Percentiles rank a stretch among this genome's conserved stretches.
Evolutionary conservation across 225 moss, liverwort and hornwort species (phyloP).

Genomic region (Physcomitrium patens): DNA sequence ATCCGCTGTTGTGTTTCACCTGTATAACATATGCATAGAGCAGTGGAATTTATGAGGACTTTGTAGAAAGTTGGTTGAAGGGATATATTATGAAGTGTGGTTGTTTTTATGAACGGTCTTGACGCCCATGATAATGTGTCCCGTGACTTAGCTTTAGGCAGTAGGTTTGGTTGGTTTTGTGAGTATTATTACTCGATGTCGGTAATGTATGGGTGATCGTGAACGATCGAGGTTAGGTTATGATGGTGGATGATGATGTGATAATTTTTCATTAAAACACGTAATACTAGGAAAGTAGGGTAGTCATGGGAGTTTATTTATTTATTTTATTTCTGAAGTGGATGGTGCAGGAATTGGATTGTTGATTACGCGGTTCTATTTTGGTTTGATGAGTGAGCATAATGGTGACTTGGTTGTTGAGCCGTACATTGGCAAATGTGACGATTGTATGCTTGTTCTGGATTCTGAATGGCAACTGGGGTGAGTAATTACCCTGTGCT

Average conservation of each 20-base stretch:
- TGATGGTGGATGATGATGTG: too few relatives aligned
- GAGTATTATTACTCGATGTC: constrained; percentile 12
- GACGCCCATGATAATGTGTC: not conserved
- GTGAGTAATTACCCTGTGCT: too few relatives aligned
- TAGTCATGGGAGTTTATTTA: not conserved
- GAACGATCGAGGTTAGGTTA: not conserved
- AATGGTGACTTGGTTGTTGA: too few relatives aligned
- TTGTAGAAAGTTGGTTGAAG: constrained; percentile 15
- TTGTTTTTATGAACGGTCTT: constrained; percentile 3
- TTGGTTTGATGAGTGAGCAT: too few relatives aligned
- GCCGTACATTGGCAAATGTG: too few relatives aligned
- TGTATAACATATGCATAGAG: constrained; percentile 7
- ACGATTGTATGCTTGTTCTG: too few relatives aligned
- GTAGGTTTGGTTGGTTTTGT: not conserved
- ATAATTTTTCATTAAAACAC: too few relatives aligned
- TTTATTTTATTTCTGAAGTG: constrained; percentile 15
- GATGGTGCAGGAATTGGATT: not conserved
- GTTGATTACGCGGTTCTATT: too few relatives aligned
- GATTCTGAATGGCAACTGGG: too few relatives aligned
- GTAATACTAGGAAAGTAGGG: too few relatives aligned
- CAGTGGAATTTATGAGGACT: not conserved
- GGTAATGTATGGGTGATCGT: not conserved
- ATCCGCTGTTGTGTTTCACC: not conserved
- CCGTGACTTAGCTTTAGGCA: not conserved
- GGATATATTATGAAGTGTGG: not conserved